Conservation (phyloP, 352 stramenopile genomes). For the Globisporangium lucens region DNA sequence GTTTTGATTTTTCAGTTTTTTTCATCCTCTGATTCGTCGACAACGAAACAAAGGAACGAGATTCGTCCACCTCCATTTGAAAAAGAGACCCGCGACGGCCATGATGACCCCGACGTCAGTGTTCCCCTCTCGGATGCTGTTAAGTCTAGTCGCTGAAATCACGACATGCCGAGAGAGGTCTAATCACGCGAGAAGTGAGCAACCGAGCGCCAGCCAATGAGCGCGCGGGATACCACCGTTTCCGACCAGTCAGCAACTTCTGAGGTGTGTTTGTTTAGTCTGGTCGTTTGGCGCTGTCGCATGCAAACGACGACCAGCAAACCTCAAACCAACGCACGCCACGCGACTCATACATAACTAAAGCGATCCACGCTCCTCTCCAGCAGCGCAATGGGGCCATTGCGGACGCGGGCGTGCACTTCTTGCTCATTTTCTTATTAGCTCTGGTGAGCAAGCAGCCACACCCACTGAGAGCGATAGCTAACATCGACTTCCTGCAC, state of each 20-base stretch:
- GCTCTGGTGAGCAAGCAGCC: neutral
- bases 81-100: too few relatives aligned
- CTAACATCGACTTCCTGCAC: neutral
- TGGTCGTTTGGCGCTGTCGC: neutral
- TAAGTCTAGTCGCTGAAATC: neutral
- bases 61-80: too few relatives aligned
- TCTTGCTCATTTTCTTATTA: neutral
- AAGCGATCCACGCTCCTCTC: too few relatives aligned
- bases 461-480: neutral
- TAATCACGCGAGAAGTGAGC: neutral
- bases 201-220: neutral
- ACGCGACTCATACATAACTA: too few relatives aligned
- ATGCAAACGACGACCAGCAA: neutral
- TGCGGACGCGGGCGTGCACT: neutral
- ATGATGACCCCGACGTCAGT: neutral
- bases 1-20: too few relatives aligned
- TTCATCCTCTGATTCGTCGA: too few relatives aligned
- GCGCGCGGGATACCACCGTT: neutral
- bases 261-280: neutral
- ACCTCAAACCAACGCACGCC: too few relatives aligned
- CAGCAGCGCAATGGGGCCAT: too few relatives aligned
- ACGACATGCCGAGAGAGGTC: neutral
- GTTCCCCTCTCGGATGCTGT: neutral
- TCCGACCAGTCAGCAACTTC: neutral
- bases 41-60: too few relatives aligned